A percentile compares a stretch with the other conserved stretches of the same genome.
Evolutionary conservation across 2,329 filamentous ascomycete genomes (phyloP).

Genomic region (Pseudofabraea citricarpa): DNA sequence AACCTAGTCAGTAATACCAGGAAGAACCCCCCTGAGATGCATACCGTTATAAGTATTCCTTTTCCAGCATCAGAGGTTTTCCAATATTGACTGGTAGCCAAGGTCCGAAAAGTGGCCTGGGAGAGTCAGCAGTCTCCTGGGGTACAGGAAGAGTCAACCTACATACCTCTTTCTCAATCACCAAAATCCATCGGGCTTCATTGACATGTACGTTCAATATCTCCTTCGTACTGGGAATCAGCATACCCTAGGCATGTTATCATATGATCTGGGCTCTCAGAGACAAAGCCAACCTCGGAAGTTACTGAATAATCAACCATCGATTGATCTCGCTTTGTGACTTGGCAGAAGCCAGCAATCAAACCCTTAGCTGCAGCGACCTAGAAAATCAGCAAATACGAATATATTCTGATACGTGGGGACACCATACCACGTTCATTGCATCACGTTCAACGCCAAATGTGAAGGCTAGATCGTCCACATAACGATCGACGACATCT

Average conservation of each 20-base stretch:
- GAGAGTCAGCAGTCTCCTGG: constrained; percentile 15
- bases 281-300: constrained; percentile 29
- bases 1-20: background rate
- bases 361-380: constrained; percentile 71
- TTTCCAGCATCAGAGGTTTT: constrained; percentile 38
- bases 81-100: constrained; percentile 55
- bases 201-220: constrained; percentile 46
- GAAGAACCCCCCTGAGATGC: background rate
- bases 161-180: constrained; percentile 83
- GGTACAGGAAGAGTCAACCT: constrained; percentile 8
- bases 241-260: constrained; percentile 42
- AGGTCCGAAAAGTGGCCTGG: constrained; percentile 69
- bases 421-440: constrained; percentile 61
- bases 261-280: background rate
- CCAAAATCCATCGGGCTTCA: constrained; percentile 56
- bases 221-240: constrained; percentile 51
- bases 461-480: constrained; percentile 71
- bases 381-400: constrained; percentile 35
- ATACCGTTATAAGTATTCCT: constrained; percentile 67
- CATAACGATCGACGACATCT: constrained; percentile 61
- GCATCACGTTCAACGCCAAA: constrained; percentile 58
- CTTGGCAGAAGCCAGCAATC: constrained; percentile 51
- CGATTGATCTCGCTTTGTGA: constrained; percentile 42
- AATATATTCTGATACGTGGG: background rate
- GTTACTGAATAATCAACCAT: constrained; percentile 32